These are phyloP conservation scores for Decorospora gaudefroyi DNA, from an alignment of 2,329 filamentous ascomycete genomes.

Conservation along the genomic window DNA sequence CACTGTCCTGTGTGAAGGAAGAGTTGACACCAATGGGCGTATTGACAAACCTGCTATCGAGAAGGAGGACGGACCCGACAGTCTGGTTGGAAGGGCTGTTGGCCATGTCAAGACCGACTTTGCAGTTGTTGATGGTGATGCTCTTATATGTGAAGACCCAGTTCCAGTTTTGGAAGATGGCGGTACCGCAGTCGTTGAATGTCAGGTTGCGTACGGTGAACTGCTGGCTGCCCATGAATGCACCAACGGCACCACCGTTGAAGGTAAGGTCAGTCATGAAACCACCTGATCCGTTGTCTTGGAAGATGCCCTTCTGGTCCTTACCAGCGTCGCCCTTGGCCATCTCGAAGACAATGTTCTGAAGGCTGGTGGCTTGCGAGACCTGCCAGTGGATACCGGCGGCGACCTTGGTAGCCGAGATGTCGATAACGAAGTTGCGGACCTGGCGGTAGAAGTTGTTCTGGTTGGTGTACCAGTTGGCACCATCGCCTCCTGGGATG, in stretches of 20 bases:
- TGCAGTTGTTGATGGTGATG: slow-evolving; percentile 54
- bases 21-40: slow-evolving; percentile 78
- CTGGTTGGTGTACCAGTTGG: slow-evolving; percentile 58
- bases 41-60: slow-evolving; percentile 79
- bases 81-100: slow-evolving; percentile 66
- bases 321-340: slow-evolving; percentile 50
- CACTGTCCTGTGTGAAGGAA: slow-evolving; percentile 70
- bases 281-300: slow-evolving; percentile 64
- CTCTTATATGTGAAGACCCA: slow-evolving; percentile 57
- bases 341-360: slow-evolving; percentile 66
- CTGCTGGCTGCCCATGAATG: slow-evolving; percentile 67
- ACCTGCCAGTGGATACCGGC: slow-evolving; percentile 70
- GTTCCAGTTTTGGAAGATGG: slow-evolving; percentile 61
- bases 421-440: slow-evolving; percentile 59
- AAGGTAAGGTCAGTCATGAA: slow-evolving; percentile 65
- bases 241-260: slow-evolving; percentile 64
- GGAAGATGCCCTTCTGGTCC: slow-evolving; percentile 63
- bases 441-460: slow-evolving; percentile 62
- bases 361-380: slow-evolving; percentile 65
- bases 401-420: slow-evolving; percentile 46
- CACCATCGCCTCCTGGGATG: slow-evolving; percentile 60
- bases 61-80: slow-evolving; percentile 81
- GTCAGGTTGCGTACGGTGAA: slow-evolving; percentile 58
- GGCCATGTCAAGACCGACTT: slow-evolving; percentile 56
- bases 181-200: slow-evolving; percentile 56